These are phyloP conservation scores for Spathaspora sp. DNA, from an alignment of 1,139 yeast species.

Conservation along the genomic window DNA sequence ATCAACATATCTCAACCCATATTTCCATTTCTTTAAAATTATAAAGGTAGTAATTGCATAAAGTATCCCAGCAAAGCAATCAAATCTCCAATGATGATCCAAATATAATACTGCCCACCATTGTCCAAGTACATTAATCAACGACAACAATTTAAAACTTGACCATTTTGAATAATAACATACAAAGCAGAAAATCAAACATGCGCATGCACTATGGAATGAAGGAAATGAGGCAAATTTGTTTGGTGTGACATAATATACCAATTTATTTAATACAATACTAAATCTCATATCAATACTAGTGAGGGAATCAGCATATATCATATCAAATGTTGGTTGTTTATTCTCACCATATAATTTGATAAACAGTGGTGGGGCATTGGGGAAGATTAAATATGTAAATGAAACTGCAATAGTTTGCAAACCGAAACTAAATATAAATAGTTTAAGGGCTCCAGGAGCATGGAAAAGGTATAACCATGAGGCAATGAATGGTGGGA, in stretches of 20 bases:
- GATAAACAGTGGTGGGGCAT: constrained; percentile 72
- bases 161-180: constrained; percentile 42
- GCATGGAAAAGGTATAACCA: constrained; percentile 65
- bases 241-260: constrained; percentile 65
- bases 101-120: constrained; percentile 77
- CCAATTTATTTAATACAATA: constrained; percentile 44
- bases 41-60: constrained; percentile 20
- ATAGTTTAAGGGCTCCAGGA: constrained; percentile 55
- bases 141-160: constrained; percentile 30
- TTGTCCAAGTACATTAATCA: constrained; percentile 48
- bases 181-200: constrained; percentile 49
- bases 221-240: constrained; percentile 73
- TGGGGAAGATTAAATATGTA: constrained; percentile 61
- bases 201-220: constrained; percentile 62
- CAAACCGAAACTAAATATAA: constrained; percentile 51
- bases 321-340: constrained; percentile 55
- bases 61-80: constrained; percentile 42
- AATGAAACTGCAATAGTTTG: constrained; percentile 60
- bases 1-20: constrained; percentile 23
- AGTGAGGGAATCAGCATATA: constrained; percentile 66
- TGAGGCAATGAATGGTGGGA: constrained; percentile 59
- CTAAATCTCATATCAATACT: constrained; percentile 62
- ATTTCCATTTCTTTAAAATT: constrained; percentile 21
- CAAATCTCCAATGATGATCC: constrained; percentile 70
- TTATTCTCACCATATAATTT: constrained; percentile 57